Percentiles rank a stretch among this genome's conserved stretches.
phyloP scores from a whole-genome alignment of 2,329 filamentous ascomycete genomes.

The Kalaharituber pfeilii region DNA sequence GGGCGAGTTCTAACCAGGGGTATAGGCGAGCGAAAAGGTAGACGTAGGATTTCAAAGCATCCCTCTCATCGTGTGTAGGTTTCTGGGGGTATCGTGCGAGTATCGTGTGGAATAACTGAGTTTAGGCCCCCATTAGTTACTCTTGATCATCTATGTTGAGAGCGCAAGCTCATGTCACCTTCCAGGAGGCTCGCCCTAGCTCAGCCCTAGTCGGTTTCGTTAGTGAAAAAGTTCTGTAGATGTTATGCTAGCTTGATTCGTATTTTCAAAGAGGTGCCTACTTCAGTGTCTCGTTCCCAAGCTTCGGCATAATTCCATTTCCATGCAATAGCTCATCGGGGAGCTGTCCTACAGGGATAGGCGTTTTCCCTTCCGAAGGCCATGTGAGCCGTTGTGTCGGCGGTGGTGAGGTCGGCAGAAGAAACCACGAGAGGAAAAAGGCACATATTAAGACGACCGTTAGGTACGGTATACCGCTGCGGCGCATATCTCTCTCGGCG shows the following conservation, averaged over 20 bases:
- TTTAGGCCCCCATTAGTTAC: slow-evolving; percentile 49
- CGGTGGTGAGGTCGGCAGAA: slow-evolving; percentile 25
- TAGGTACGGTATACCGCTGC: slow-evolving; percentile 33
- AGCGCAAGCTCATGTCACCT: slow-evolving; percentile 22
- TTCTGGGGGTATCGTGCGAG: slow-evolving; percentile 51
- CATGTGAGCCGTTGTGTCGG: slow-evolving; percentile 4
- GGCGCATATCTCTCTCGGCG: too few species aligned
- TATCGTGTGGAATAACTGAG: slow-evolving; percentile 55
- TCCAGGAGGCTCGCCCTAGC: slow-evolving; percentile 51
- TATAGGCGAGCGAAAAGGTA: slow-evolving; percentile 51
- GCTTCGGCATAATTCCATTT: slow-evolving; percentile 58
- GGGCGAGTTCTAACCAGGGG: slow-evolving; percentile 33
- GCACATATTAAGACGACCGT: slow-evolving; percentile 40
- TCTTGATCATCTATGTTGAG: slow-evolving; percentile 21
- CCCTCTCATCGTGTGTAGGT: slow-evolving; percentile 43
- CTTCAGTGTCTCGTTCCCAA: slow-evolving; percentile 71
- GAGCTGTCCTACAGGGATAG: slow-evolving; percentile 30
- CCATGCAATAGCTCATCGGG: slow-evolving; percentile 41
- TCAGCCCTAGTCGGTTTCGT: slow-evolving; percentile 30
- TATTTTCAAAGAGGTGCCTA: too few species aligned
- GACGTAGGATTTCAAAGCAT: slow-evolving; percentile 47
- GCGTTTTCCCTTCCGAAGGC: slow-evolving; percentile 3
- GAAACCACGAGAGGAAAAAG: slow-evolving; percentile 42
- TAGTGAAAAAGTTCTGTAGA: slow-evolving; percentile 29
- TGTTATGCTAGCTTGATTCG: slow-evolving; percentile 3